These are phyloP conservation scores for Beauveria rudraprayagi DNA, from an alignment of 2,329 filamentous ascomycete species.

Conservation along the genomic window DNA sequence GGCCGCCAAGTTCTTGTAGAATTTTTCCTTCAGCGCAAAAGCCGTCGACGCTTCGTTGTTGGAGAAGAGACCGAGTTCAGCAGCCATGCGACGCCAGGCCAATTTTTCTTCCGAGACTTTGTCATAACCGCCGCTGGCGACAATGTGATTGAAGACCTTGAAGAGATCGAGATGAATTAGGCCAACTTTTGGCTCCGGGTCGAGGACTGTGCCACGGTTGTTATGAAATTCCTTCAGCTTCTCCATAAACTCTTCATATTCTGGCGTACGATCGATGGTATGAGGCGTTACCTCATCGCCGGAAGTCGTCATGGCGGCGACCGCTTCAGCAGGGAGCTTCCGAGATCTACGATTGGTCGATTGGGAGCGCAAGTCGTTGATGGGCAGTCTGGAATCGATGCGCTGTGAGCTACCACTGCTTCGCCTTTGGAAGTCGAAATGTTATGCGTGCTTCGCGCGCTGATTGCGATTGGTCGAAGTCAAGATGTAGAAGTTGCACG, in stretches of 20 bases:
- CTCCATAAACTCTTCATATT: constrained; percentile 73
- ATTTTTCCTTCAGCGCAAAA: constrained; percentile 78
- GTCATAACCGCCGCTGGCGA: constrained; percentile 76
- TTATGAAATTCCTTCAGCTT: constrained; percentile 67
- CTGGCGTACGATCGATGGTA: constrained; percentile 51
- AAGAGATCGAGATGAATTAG: constrained; percentile 67
- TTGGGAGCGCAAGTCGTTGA: not conserved
- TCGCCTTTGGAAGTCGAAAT: not conserved
- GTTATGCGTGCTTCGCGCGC: not conserved
- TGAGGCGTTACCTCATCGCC: constrained; percentile 31
- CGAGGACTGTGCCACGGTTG: constrained; percentile 70
- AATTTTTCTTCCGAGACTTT: constrained; percentile 76
- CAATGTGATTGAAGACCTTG: constrained; percentile 70
- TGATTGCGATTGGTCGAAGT: not conserved
- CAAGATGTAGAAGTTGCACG: constrained; percentile 1
- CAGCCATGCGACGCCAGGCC: constrained; percentile 73
- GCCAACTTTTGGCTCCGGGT: constrained; percentile 74
- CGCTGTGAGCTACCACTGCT: not conserved
- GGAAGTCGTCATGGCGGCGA: constrained; percentile 25
- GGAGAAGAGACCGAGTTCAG: constrained; percentile 66
- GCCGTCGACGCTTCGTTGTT: constrained; percentile 74
- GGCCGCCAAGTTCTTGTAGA: constrained; percentile 82
- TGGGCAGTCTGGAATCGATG: not conserved
- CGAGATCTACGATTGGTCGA: not conserved
- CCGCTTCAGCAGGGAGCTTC: not conserved